A percentile compares a stretch with the other conserved stretches of the same genome.
These are phyloP conservation scores for Chlamydomonas schloesseri DNA, from an alignment of 139 green algal species.

Conservation along the genomic window DNA sequence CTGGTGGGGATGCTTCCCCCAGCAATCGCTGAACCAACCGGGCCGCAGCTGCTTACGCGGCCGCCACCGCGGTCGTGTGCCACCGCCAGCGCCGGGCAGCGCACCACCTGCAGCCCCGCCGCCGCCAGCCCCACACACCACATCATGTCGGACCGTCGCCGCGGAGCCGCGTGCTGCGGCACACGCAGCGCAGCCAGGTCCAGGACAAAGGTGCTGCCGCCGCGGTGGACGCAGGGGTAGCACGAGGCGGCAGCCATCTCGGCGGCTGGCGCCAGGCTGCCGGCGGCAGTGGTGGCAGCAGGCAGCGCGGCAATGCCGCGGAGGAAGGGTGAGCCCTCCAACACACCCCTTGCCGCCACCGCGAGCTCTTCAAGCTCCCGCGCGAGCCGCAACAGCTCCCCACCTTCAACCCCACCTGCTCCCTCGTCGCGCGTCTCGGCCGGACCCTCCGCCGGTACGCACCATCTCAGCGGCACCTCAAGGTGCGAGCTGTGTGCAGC, in stretches of 20 bases:
- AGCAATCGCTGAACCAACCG: no score
- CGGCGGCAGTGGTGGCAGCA: not conserved
- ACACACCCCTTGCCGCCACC: not conserved
- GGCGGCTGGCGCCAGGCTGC: not conserved
- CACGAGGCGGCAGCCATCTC: no score
- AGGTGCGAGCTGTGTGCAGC: conserved; percentile 35
- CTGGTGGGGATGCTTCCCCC: no score
- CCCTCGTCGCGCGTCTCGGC: no score
- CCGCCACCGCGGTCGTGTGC: not conserved
- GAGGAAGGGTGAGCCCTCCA: conserved; percentile 37
- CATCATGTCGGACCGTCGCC: conserved; percentile 43
- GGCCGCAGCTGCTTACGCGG: not conserved
- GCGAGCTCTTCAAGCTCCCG: no score
- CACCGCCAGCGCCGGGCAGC: conserved; percentile 29
- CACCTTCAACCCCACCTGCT: no score
- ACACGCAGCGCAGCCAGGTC: not conserved
- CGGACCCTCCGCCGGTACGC: no score
- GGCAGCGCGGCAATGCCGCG: not conserved
- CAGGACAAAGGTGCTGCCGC: conserved; percentile 43
- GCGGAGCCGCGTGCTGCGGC: conserved; percentile 21
- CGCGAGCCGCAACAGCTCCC: no score
- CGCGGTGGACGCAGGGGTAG: conserved; percentile 20
- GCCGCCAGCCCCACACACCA: conserved; percentile 25
- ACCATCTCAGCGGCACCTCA: conserved; percentile 23
- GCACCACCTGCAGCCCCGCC: conserved; percentile 22